Evolutionary conservation across 2,329 filamentous ascomycete genomes (phyloP).

Genomic region (Talaromyces sp.): DNA sequence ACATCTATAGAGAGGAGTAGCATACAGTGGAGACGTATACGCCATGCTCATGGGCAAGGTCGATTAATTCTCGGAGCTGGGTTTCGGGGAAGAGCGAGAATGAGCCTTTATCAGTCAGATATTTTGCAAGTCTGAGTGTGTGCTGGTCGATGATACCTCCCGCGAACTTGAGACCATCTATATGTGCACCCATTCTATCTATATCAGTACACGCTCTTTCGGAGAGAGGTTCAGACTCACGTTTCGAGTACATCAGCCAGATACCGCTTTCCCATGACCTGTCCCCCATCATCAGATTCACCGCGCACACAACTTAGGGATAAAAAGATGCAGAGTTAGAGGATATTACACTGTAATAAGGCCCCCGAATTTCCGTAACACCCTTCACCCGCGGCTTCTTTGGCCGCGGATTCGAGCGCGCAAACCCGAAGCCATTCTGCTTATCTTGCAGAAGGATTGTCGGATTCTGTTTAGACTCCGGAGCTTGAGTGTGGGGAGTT

Average conservation of each 20-base stretch:
- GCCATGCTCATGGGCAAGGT: slow-evolving; percentile 48
- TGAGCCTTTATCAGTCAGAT: slow-evolving; percentile 33
- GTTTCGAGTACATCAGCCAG: slow-evolving; percentile 54
- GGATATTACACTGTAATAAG: slow-evolving; percentile 50
- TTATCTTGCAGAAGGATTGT: slow-evolving; percentile 48
- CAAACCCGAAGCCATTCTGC: slow-evolving; percentile 50
- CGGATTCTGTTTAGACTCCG: background rate
- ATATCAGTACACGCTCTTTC: background rate
- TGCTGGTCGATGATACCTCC: slow-evolving; percentile 30
- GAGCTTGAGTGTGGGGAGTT: background rate
- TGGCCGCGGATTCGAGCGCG: slow-evolving; percentile 48
- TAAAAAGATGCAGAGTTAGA: background rate
- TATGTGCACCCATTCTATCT: slow-evolving; percentile 45
- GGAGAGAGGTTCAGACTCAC: slow-evolving; percentile 24
- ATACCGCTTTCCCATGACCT: slow-evolving; percentile 52
- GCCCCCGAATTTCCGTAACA: slow-evolving; percentile 55
- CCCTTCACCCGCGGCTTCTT: slow-evolving; percentile 49
- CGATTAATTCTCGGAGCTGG: slow-evolving; percentile 46
- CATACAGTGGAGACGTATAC: slow-evolving; percentile 53
- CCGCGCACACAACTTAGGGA: background rate
- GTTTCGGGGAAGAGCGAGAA: slow-evolving; percentile 51
- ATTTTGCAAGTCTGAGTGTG: too few relatives aligned
- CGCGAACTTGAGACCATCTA: slow-evolving; percentile 56
- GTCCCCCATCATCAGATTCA: background rate
- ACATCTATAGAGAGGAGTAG: too few relatives aligned